Percentiles rank a stretch among this genome's conserved stretches.
These are phyloP conservation scores for Dalbergia cochinchinensis DNA, from an alignment of 306 rosid species.

Conservation along the genomic window DNA sequence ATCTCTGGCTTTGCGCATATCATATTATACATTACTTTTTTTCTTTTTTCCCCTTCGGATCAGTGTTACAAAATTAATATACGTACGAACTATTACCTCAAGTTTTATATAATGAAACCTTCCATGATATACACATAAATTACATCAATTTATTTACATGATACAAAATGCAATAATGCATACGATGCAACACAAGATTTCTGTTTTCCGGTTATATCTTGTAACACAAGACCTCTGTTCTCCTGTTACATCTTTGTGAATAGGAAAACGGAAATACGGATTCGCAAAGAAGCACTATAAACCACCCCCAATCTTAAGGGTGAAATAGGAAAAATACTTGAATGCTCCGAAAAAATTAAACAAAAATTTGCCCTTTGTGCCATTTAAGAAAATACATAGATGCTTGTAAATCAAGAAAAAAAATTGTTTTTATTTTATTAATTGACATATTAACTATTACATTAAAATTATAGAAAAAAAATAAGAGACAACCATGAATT, in stretches of 20 bases:
- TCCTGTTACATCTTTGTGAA: background rate
- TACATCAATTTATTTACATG: constrained; percentile 30
- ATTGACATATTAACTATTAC: too few relatives aligned
- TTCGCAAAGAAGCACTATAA: background rate
- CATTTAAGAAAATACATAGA: background rate
- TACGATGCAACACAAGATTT: background rate
- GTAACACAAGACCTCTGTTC: background rate
- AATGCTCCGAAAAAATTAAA: too few relatives aligned
- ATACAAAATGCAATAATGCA: background rate
- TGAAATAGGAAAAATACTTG: too few relatives aligned
- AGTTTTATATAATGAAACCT: background rate
- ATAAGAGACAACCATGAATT: too few relatives aligned
- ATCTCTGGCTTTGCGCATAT: background rate
- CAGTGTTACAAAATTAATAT: background rate
- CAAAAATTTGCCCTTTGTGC: too few relatives aligned
- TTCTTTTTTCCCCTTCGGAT: background rate
- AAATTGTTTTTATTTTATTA: too few relatives aligned
- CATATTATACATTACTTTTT: too few relatives aligned
- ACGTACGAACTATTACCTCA: background rate
- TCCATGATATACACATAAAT: background rate
- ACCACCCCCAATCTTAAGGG: background rate
- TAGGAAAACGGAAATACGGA: background rate
- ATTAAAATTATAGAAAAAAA: too few relatives aligned
- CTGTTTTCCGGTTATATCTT: background rate
- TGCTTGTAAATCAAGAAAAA: too few relatives aligned